Evolutionary conservation across 257 asterid species (phyloP).

Genomic region (Coffea eugenioides): DNA sequence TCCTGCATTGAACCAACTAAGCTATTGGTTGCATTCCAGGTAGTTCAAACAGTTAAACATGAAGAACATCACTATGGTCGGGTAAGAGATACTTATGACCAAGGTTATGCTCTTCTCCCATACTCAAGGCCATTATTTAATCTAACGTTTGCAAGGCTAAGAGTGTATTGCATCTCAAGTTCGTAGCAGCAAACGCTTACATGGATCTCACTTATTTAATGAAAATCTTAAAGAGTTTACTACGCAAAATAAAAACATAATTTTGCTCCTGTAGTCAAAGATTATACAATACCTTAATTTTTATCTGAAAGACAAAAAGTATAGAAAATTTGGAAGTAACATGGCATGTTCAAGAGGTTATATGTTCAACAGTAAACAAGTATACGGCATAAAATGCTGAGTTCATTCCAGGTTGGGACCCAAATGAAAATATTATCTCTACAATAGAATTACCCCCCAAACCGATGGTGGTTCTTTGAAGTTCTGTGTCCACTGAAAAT

Average conservation of each 20-base stretch:
- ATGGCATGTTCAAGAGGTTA: background rate
- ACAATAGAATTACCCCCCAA: constrained; percentile 76
- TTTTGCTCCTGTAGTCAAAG: background rate
- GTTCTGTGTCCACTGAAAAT: constrained; percentile 96
- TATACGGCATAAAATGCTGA: background rate
- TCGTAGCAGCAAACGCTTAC: background rate
- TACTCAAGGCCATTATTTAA: background rate
- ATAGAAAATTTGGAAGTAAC: background rate
- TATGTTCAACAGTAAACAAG: background rate
- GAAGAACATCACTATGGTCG: background rate
- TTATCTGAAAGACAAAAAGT: background rate
- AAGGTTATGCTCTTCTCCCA: background rate
- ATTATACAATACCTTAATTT: background rate
- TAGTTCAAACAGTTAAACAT: background rate
- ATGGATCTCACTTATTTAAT: background rate
- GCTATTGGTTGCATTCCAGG: background rate
- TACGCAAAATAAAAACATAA: background rate
- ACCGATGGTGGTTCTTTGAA: constrained; percentile 92
- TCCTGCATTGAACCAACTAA: constrained; percentile 44
- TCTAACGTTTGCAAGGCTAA: background rate
- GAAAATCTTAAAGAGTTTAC: background rate
- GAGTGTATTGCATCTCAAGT: background rate
- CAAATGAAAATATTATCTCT: background rate
- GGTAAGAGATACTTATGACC: background rate
- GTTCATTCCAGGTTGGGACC: background rate